These are phyloP conservation scores for Polyporus tsugae DNA, from an alignment of 1,284 basidiomycete species.

Conservation along the genomic window DNA sequence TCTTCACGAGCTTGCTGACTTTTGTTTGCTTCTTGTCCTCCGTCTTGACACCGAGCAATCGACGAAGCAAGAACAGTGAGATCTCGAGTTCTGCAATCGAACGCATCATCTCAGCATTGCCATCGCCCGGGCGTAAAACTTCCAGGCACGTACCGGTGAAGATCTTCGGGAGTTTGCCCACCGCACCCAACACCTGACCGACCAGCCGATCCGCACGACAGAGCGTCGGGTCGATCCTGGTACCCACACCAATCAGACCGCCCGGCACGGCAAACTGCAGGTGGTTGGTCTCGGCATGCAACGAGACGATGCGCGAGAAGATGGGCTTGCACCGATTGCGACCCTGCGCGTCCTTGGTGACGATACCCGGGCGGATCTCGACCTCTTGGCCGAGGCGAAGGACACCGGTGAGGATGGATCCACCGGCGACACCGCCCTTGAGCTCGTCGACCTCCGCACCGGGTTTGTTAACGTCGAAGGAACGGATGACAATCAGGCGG, in stretches of 20 bases:
- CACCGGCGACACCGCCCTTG: conserved; percentile 98
- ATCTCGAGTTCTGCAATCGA: conserved; percentile 81
- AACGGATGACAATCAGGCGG: conserved; percentile 96
- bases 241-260: conserved; percentile 98
- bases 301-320: conserved; percentile 89
- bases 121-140: not conserved
- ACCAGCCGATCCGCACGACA: conserved; percentile 97
- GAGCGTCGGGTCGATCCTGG: conserved; percentile 94
- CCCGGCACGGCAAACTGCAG: conserved; percentile 97
- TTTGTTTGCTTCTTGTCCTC: conserved; percentile 99
- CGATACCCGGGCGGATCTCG: conserved; percentile 97
- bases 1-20: conserved; percentile 92
- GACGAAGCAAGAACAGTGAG: conserved; percentile 90
- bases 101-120: not conserved
- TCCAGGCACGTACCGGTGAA: conserved; percentile 77
- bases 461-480: conserved; percentile 99
- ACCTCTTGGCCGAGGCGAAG: conserved; percentile 93
- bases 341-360: conserved; percentile 94
- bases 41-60: conserved; percentile 96
- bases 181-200: conserved; percentile 94
- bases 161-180: conserved; percentile 93
- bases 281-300: conserved; percentile 96
- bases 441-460: conserved; percentile 97
- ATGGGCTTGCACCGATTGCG: conserved; percentile 94
- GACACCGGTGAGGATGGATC: conserved; percentile 94